Evolutionary conservation across 371 early-diverging fungal species (phyloP).

Genomic region (Mucor mucedo): DNA sequence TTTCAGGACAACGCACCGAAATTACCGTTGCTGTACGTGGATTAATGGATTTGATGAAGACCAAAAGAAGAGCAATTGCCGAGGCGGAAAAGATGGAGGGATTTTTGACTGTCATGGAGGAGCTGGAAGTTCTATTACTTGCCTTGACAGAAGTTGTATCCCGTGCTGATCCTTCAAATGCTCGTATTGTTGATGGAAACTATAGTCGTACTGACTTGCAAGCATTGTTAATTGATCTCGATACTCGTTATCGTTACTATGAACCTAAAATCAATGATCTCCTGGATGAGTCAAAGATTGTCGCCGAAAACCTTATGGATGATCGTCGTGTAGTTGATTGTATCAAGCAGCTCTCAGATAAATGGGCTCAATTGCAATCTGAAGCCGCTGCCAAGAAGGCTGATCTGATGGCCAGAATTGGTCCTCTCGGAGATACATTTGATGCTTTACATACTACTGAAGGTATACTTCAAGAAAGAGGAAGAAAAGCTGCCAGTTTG

Average conservation of each 20-base stretch:
- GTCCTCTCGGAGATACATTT: constrained; percentile 36
- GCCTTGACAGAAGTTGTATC: constrained; percentile 54
- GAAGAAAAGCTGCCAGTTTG: constrained; percentile 25
- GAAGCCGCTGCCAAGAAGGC: constrained; percentile 54
- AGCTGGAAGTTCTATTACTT: constrained; percentile 49
- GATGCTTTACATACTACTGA: constrained; percentile 21
- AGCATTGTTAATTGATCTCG: constrained; percentile 59
- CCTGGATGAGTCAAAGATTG: constrained; percentile 51
- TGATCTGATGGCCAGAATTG: constrained; percentile 44
- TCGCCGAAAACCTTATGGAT: constrained; percentile 45
- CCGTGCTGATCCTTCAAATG: constrained; percentile 41
- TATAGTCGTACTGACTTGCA: constrained; percentile 58
- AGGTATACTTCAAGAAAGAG: constrained; percentile 27
- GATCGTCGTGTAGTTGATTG: constrained; percentile 58
- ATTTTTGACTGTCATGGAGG: constrained; percentile 53
- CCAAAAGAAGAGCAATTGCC: constrained; percentile 46
- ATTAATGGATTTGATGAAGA: constrained; percentile 40
- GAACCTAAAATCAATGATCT: constrained; percentile 59
- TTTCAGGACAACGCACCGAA: constrained; percentile 46
- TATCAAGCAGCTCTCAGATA: constrained; percentile 42
- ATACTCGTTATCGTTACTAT: constrained; percentile 59
- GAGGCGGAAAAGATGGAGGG: constrained; percentile 50
- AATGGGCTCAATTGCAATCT: constrained; percentile 56
- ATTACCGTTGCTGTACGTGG: constrained; percentile 46
- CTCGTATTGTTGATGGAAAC: constrained; percentile 36